These are phyloP conservation scores for Otatea glauca DNA, from an alignment of 176 grass and related monocot species.

Conservation along the genomic window DNA sequence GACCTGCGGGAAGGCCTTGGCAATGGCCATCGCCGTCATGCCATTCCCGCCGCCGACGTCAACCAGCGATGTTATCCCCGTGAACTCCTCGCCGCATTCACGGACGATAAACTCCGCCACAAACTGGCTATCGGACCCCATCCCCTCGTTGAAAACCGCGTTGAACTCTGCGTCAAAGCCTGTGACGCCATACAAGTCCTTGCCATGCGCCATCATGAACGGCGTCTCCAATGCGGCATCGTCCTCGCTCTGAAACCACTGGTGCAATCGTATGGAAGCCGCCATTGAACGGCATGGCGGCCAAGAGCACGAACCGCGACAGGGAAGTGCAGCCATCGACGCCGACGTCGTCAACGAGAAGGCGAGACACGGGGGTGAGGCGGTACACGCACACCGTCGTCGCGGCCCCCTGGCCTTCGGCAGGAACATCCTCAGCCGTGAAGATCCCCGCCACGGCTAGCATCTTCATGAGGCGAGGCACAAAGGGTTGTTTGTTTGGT, in stretches of 20 bases:
- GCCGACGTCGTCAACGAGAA: slow-evolving; percentile 5
- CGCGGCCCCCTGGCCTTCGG: not conserved
- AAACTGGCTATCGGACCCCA: not conserved
- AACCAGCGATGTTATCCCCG: not conserved
- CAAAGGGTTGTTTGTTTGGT: not conserved
- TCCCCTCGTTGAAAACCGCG: not conserved
- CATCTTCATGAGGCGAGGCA: slow-evolving; percentile 52
- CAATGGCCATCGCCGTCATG: not conserved
- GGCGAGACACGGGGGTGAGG: slow-evolving; percentile 43
- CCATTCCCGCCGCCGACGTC: not conserved
- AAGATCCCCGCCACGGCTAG: slow-evolving; percentile 36
- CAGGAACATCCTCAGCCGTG: not conserved
- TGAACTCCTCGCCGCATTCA: not conserved
- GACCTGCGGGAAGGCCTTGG: not conserved
- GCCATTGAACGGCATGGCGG: not conserved
- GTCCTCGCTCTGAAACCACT: slow-evolving; percentile 31
- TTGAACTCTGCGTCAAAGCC: not conserved
- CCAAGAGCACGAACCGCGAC: not conserved
- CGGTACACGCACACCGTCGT: not conserved
- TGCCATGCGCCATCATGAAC: slow-evolving; percentile 26
- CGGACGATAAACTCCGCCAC: not conserved
- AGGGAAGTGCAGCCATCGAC: not conserved
- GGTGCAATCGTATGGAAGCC: not conserved
- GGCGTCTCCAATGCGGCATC: not conserved
- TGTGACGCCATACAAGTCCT: not conserved